Conservation (phyloP, 345 rosid species). For the Gossypium thurberi region DNA sequence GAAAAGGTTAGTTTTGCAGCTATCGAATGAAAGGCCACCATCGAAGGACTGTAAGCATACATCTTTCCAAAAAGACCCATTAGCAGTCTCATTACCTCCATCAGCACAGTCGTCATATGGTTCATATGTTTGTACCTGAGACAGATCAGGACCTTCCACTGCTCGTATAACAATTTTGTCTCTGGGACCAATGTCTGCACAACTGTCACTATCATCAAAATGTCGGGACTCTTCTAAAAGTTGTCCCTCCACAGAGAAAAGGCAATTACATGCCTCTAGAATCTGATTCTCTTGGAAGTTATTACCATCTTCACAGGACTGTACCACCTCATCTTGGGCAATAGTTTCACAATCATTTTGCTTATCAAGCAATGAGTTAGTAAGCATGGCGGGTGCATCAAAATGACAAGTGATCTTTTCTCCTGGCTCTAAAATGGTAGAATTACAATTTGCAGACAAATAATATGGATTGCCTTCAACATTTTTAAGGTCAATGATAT, state of each 20-base stretch:
- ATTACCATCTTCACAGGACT: conserved; percentile 22
- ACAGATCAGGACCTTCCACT: conserved; percentile 12
- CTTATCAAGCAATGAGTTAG: conserved; percentile 12
- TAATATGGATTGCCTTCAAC: conserved; percentile 9
- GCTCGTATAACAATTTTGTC: conserved; percentile 14
- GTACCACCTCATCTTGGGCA: conserved; percentile 17
- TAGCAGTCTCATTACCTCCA: conserved; percentile 6
- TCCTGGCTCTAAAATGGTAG: conserved; percentile 14
- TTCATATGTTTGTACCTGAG: conserved; percentile 19
- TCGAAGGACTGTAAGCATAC: conserved; percentile 4
- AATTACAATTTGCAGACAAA: not conserved
- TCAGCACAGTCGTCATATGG: conserved; percentile 16
- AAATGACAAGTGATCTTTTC: conserved; percentile 18
- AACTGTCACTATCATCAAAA: conserved; percentile 14
- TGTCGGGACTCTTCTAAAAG: conserved; percentile 17
- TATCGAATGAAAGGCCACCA: conserved; percentile 8
- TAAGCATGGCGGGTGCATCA: conserved; percentile 16
- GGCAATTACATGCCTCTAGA: conserved; percentile 16
- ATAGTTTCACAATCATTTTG: conserved; percentile 13
- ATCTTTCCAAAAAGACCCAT: conserved; percentile 10
- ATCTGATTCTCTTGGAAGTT: conserved; percentile 14
- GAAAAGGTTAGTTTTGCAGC: conserved; percentile 1
- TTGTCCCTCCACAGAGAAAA: conserved; percentile 13
- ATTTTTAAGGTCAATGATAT: conserved; percentile 16
- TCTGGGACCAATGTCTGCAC: conserved; percentile 11